These are phyloP conservation scores for Aspergillus puulaauensis DNA, from an alignment of 2,329 filamentous ascomycete genomes.

Conservation along the genomic window DNA sequence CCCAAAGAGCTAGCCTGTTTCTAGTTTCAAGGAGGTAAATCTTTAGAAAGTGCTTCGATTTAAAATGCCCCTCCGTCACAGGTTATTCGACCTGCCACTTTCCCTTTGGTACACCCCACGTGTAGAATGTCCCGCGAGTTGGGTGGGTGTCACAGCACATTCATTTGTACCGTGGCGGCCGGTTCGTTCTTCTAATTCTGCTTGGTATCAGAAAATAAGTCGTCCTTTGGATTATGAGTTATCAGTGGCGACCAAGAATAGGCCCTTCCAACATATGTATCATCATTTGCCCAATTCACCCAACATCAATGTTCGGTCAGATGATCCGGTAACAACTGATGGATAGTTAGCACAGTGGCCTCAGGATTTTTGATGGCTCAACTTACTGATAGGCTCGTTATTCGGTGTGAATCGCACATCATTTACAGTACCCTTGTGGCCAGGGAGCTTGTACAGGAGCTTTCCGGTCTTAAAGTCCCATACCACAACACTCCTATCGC, in stretches of 20 bases:
- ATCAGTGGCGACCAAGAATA: background rate
- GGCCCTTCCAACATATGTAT: background rate
- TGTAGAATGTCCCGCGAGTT: background rate
- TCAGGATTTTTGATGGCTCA: background rate
- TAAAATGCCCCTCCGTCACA: background rate
- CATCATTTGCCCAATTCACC: constrained; percentile 72
- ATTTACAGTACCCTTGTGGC: constrained; percentile 93
- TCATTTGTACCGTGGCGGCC: background rate
- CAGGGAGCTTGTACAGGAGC: constrained; percentile 89
- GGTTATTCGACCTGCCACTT: background rate
- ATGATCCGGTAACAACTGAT: constrained; percentile 81
- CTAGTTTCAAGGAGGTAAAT: background rate
- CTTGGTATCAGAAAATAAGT: background rate
- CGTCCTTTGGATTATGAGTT: background rate
- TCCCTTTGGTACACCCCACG: background rate
- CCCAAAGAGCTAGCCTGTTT: background rate
- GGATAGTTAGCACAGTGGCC: constrained; percentile 9
- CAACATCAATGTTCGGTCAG: constrained; percentile 80
- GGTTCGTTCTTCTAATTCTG: background rate
- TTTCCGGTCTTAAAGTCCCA: constrained; percentile 91
- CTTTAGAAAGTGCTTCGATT: background rate
- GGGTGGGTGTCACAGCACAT: background rate
- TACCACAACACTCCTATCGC: constrained; percentile 84
- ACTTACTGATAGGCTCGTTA: constrained; percentile 84
- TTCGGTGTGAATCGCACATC: constrained; percentile 86